phyloP scores from a whole-genome alignment of 2,329 filamentous ascomycete genomes.

The Periconia digitata region DNA sequence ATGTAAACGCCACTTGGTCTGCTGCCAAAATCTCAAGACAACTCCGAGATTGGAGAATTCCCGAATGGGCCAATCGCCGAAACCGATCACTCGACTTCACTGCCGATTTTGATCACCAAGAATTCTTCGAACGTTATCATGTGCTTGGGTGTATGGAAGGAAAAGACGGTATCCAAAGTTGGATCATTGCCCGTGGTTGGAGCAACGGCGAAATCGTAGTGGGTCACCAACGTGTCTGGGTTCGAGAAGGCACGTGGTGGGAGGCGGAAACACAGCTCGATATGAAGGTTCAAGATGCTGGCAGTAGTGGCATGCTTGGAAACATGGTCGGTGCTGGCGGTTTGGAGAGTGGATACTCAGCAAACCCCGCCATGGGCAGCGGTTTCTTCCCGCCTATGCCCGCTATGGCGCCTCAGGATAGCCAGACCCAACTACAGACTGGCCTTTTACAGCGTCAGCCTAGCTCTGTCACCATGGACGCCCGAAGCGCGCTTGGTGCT shows the following conservation, averaged over 20 bases:
- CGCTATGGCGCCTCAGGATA: conserved; percentile 65
- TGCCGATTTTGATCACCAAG: conserved; percentile 91
- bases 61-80: conserved; percentile 94
- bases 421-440: conserved; percentile 57
- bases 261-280: conserved; percentile 96
- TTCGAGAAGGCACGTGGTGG: conserved; percentile 94
- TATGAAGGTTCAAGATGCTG: conserved; percentile 66
- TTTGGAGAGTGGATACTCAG: conserved; percentile 73
- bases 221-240: conserved; percentile 91
- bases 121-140: conserved; percentile 83
- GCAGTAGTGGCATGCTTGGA: conserved; percentile 45
- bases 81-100: conserved; percentile 94
- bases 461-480: conserved; percentile 48
- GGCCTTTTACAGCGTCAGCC: conserved; percentile 62
- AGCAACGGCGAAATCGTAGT: conserved; percentile 95
- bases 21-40: conserved; percentile 91
- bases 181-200: conserved; percentile 94
- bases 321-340: conserved; percentile 58
- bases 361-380: conserved; percentile 54
- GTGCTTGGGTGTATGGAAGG: conserved; percentile 86
- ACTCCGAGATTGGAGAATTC: conserved; percentile 86
- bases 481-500: conserved; percentile 47
- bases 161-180: conserved; percentile 88
- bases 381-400: conserved; percentile 63
- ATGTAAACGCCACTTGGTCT: conserved; percentile 84